These are phyloP conservation scores for Delitschia confertaspora DNA, from an alignment of 495 filamentous ascomycete species.

Conservation along the genomic window DNA sequence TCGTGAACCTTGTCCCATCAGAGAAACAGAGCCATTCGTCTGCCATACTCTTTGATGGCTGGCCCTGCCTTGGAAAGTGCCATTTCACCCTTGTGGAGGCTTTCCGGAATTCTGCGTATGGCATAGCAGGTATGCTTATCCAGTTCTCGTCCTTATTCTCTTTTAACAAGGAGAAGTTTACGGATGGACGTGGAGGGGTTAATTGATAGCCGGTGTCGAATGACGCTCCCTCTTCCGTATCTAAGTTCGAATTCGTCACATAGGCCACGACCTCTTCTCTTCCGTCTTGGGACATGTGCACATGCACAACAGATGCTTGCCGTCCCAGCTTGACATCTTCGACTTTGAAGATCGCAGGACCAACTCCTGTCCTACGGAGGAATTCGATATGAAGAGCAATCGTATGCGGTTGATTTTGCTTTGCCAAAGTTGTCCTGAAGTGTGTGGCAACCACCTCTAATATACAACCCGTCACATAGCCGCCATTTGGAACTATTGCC, in stretches of 20 bases:
- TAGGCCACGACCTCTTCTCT: slow-evolving; percentile 58
- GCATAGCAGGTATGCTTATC: slow-evolving; percentile 32
- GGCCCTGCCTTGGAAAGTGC: slow-evolving; percentile 46
- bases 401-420: slow-evolving; percentile 53
- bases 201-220: slow-evolving; percentile 46
- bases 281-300: slow-evolving; percentile 51
- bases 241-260: slow-evolving; percentile 56
- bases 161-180: slow-evolving; percentile 38
- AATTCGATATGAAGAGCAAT: slow-evolving; percentile 65
- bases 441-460: slow-evolving; percentile 53
- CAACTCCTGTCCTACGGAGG: slow-evolving; percentile 57
- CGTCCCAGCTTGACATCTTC: slow-evolving; percentile 65
- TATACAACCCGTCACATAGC: slow-evolving; percentile 60
- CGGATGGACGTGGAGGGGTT: slow-evolving; percentile 39
- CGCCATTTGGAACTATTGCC: slow-evolving; percentile 67
- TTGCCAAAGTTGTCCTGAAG: slow-evolving; percentile 54
- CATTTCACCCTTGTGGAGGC: slow-evolving; percentile 47
- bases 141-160: slow-evolving; percentile 40
- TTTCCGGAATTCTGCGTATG: slow-evolving; percentile 43
- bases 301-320: slow-evolving; percentile 60
- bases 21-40: slow-evolving; percentile 61
- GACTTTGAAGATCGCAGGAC: slow-evolving; percentile 54
- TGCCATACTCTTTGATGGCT: slow-evolving; percentile 36
- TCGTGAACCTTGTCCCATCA: slow-evolving; percentile 33
- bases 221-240: slow-evolving; percentile 49